Evolutionary conservation across 768 basidiomycete genomes (phyloP).

Genomic region (Pholiota microspora): DNA sequence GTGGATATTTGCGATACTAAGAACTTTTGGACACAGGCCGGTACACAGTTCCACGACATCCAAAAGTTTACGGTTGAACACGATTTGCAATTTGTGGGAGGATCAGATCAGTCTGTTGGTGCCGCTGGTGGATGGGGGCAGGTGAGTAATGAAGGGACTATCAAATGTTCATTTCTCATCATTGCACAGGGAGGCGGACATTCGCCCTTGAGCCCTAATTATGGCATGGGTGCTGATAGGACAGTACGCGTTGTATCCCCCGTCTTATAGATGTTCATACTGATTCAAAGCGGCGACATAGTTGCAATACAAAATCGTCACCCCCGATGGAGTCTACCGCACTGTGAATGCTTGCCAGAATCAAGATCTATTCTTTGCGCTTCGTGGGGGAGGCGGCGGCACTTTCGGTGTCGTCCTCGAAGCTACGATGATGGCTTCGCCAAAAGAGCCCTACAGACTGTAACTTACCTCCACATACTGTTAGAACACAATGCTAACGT

Average conservation of each 20-base stretch:
- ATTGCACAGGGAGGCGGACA: slow-evolving; percentile 39
- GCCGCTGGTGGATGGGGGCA: slow-evolving; percentile 42
- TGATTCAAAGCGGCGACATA: slow-evolving; percentile 12
- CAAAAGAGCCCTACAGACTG: slow-evolving; percentile 23
- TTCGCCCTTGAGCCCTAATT: slow-evolving; percentile 38
- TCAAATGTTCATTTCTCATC: background rate
- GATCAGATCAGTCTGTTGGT: slow-evolving; percentile 41
- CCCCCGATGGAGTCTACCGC: slow-evolving; percentile 46
- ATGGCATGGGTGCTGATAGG: slow-evolving; percentile 46
- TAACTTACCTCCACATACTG: background rate
- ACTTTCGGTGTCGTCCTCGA: slow-evolving; percentile 45
- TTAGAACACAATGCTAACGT: background rate
- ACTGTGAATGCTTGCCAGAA: slow-evolving; percentile 49
- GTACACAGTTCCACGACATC: slow-evolving; percentile 42
- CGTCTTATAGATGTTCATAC: background rate
- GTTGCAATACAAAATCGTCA: slow-evolving; percentile 53
- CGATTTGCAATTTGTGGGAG: slow-evolving; percentile 45
- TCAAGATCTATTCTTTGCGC: slow-evolving; percentile 52
- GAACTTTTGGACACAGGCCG: slow-evolving; percentile 30
- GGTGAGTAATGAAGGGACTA: slow-evolving; percentile 18
- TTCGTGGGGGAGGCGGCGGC: slow-evolving; percentile 48
- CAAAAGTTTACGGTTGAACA: slow-evolving; percentile 39
- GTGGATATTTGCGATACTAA: background rate
- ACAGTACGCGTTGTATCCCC: slow-evolving; percentile 30
- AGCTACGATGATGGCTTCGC: slow-evolving; percentile 34